Percentiles rank a stretch among this genome's conserved stretches.
Evolutionary conservation across 192 early-diverging fungal species (phyloP).

Genomic region (Haplosporangium gracile): DNA sequence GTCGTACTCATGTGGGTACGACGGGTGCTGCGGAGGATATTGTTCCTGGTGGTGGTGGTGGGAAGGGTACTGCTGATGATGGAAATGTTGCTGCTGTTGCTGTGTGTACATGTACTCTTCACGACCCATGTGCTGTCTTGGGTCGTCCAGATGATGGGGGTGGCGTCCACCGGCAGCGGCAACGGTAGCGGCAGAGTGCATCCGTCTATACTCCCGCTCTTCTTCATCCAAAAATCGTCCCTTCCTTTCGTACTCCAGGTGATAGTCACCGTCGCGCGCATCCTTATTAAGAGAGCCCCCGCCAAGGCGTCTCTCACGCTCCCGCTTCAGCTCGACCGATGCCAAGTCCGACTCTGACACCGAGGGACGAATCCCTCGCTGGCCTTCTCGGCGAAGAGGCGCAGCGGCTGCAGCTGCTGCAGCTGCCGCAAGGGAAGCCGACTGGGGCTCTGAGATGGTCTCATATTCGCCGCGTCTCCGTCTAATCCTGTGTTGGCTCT

Average conservation of each 20-base stretch:
- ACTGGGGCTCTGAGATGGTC: not conserved
- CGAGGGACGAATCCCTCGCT: conserved; percentile 16
- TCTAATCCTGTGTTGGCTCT: not conserved
- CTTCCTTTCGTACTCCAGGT: not conserved
- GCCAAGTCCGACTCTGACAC: conserved; percentile 30
- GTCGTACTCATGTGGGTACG: conserved; percentile 1
- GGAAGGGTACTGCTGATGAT: not conserved
- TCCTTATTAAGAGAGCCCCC: not conserved
- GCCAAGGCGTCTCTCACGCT: not conserved
- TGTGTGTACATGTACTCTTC: not conserved
- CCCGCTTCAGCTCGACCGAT: not conserved
- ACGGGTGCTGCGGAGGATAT: conserved; percentile 11
- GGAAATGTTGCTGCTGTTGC: not conserved
- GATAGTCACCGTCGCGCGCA: not conserved
- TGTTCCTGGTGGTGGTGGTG: not conserved
- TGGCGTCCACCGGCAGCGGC: not conserved
- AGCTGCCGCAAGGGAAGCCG: not conserved
- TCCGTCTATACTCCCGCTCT: not conserved
- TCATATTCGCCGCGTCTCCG: conserved; percentile 2
- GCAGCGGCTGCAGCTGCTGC: not conserved
- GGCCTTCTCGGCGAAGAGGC: conserved; percentile 14
- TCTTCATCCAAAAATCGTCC: conserved; percentile 1
- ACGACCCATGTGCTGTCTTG: not conserved
- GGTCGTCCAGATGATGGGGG: not conserved
- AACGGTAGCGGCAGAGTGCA: not conserved